Percentiles rank a stretch among this genome's conserved stretches.
phyloP scores from a whole-genome alignment of 345 rosid genomes.

The Populus pruinosa region DNA sequence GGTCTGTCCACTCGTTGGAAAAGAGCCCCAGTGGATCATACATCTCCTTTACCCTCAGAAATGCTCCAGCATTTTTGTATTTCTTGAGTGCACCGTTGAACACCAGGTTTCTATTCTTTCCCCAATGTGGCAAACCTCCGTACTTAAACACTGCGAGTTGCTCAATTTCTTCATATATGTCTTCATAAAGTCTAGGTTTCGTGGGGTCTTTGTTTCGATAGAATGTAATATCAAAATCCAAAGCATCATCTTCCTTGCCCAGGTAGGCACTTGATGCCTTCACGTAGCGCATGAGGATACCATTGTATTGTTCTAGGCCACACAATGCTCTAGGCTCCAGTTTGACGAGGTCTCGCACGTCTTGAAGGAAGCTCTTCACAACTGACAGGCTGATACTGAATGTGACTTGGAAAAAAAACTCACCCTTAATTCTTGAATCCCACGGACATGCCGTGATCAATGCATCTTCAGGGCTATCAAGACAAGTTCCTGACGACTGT shows the following conservation, averaged over 20 bases:
- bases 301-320: conserved; percentile 54
- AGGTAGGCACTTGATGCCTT: conserved; percentile 64
- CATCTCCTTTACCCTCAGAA: conserved; percentile 46
- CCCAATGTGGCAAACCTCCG: conserved; percentile 78
- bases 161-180: conserved; percentile 70
- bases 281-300: conserved; percentile 76
- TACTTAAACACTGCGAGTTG: conserved; percentile 75
- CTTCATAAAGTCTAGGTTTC: conserved; percentile 62
- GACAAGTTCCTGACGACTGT: conserved; percentile 77
- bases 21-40: conserved; percentile 70
- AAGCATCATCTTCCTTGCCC: conserved; percentile 65
- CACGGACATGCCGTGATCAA: conserved; percentile 68
- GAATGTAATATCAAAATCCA: conserved; percentile 75
- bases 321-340: conserved; percentile 52
- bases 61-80: conserved; percentile 37
- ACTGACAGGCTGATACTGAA: conserved; percentile 47
- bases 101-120: conserved; percentile 66
- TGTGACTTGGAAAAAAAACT: conserved; percentile 61
- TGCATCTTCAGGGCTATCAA: conserved; percentile 56
- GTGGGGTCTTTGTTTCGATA: conserved; percentile 63
- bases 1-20: conserved; percentile 75
- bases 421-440: conserved; percentile 65
- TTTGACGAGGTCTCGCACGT: conserved; percentile 52
- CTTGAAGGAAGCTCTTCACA: conserved; percentile 50
- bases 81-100: conserved; percentile 50